Evolutionary conservation across 305 asterid genomes (phyloP), one percentile per base, ranked within the genome.

Genomic region (Caryopteris hybrid): DNA sequence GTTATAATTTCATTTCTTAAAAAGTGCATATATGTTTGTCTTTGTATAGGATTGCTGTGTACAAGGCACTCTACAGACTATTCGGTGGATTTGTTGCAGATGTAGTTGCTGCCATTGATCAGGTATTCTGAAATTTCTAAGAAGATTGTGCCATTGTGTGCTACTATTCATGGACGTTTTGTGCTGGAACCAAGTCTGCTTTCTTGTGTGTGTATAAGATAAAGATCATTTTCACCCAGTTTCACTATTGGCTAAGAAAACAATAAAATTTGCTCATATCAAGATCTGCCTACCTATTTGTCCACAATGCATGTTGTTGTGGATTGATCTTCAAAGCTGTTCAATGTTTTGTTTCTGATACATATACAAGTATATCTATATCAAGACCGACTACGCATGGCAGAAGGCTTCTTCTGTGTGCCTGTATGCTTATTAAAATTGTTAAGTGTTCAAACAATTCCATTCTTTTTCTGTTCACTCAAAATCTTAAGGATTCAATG

Each of bases 41-140:
- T 76, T 77, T 66, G 48, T 77, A 69, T 66, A 95, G 99, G 85
- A 84, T 95, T 85, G 99, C 99, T 47, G 99, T 95, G 27, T 95
- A 95, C 88, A 94, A 94, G 87, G 98, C 99, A 36, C 96, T 94
- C 20, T 94, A 94, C 78, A 91, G 95, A 80, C 59, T 91, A 65
- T 91, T 95, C 47, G 99, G 99, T 65, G 99, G 99, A 45, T 95
- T 88, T 77, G 88, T 95, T 75, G 88, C 99, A 23, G 99, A 95
- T 74, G 99, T 91, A 14, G 96, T 95, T 67, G 98, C 99, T 74
- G 99, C 98, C 39, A 95, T 95, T 71, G 99, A 95, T 78, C 98
- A 91, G 98, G 99, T 91, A 80, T 65, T 46, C 56, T 62, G 67
- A 69, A 59, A 58, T 56, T 39, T 31, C 29, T 4, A 20, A 22